Conservation (phyloP, 441 rosid species). For the Eutrema salsugineum region DNA sequence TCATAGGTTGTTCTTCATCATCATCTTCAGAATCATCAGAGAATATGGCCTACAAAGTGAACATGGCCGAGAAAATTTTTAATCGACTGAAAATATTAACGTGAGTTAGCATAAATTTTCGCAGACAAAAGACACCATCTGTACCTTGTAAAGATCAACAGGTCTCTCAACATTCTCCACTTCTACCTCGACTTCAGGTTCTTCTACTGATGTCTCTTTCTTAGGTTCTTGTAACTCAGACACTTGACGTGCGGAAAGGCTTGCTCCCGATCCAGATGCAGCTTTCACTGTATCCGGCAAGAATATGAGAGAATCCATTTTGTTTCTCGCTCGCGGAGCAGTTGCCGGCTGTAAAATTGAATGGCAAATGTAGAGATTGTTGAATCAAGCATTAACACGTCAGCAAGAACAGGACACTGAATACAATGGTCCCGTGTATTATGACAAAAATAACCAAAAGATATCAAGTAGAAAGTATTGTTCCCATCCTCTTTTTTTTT, state of each 20-base stretch:
- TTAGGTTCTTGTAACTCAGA: slow-evolving; percentile 33
- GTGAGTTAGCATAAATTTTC: background rate
- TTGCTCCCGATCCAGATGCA: slow-evolving; percentile 42
- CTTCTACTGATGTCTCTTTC: slow-evolving; percentile 41
- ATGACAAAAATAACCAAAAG: slow-evolving; percentile 1
- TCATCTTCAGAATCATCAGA: slow-evolving; percentile 96
- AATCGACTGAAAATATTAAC: background rate
- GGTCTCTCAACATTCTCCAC: slow-evolving; percentile 90
- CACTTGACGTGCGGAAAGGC: slow-evolving; percentile 33
- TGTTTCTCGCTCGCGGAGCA: slow-evolving; percentile 76
- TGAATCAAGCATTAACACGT: background rate
- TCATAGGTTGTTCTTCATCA: slow-evolving; percentile 44
- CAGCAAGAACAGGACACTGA: background rate
- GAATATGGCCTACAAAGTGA: slow-evolving; percentile 78
- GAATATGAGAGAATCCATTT: slow-evolving; percentile 85
- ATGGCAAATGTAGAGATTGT: background rate
- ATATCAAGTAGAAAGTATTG: background rate
- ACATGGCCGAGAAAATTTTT: background rate
- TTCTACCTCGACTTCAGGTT: slow-evolving; percentile 50
- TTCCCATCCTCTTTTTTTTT: background rate
- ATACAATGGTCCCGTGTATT: background rate
- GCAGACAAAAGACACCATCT: background rate
- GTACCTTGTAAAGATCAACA: slow-evolving; percentile 97
- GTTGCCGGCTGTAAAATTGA: slow-evolving; percentile 58
- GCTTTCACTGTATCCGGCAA: slow-evolving; percentile 61